Evolutionary conservation across 2,329 filamentous ascomycete genomes (phyloP), one percentile per base, ranked within the genome.

Genomic region (Clonostachys rosea): DNA sequence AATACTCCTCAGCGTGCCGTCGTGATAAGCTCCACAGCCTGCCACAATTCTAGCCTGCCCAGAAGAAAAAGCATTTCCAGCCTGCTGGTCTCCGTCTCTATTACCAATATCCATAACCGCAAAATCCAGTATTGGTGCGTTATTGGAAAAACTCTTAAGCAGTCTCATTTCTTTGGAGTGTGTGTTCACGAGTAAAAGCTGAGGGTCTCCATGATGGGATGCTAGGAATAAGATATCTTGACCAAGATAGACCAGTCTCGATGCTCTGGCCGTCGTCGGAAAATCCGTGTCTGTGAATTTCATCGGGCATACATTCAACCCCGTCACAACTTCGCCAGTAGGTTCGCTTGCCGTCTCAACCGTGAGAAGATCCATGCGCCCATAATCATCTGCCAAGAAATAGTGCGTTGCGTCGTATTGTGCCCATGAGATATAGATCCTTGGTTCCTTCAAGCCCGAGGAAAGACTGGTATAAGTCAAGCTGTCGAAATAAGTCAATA

Each of bases 21-120:
- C 90, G 53, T 88, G 84, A 61, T 89, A 94, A 0, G 89, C 91
- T 30, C 94, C 94, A 47, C 91, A 96, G 1, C 91, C 92, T 3
- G 92, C 91, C 11, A 99, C 90, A 50, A 99, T 88, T 37, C 91
- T 82, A 42, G 94, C 91, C 66, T 99, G 92, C 0, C 94, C 94
- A 1, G 92, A 96, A 0, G 91, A 95, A 59, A 96, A 99, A 52
- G 94, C 89, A 58, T 94, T 95, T 4, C 86, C 87, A 16, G 74
- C 66, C 49, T 89, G 84, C 9, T 77, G 82, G 52, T 94, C 87
- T 18, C 86, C 86, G 50, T 89, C 85, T 47, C 89, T 78, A 56
- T 90, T 91, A 1, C 91, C 92, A 76, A 97, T 87, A 59, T 97
- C 94, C 90, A 97, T 96, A 14, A 99, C 83, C 1, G 88, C 86